phyloP scores from a whole-genome alignment of 306 rosid genomes.

The Lupinus albus region DNA sequence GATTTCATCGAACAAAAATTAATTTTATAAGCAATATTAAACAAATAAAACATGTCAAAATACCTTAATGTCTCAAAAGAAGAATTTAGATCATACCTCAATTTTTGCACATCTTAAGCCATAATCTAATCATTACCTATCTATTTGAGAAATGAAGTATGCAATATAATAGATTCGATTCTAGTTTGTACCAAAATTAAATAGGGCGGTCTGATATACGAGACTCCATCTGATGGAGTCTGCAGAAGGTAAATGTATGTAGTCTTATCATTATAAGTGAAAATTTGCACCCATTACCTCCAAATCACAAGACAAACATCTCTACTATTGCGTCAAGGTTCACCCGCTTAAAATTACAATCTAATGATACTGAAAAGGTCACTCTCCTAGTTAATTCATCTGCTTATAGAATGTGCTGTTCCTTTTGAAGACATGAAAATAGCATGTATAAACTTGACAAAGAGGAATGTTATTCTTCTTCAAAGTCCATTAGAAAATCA shows the following conservation, averaged over 20 bases:
- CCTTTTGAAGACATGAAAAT: conserved; percentile 33
- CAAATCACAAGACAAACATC: too few relatives aligned
- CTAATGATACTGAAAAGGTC: conserved; percentile 26
- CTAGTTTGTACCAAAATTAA: conserved; percentile 36
- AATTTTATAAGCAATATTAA: too few relatives aligned
- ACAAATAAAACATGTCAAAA: too few relatives aligned
- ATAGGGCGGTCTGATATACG: too few relatives aligned
- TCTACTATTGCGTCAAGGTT: too few relatives aligned
- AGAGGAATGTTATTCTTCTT: conserved; percentile 56
- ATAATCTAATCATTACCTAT: neutral
- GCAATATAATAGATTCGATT: neutral
- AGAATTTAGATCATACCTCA: neutral
- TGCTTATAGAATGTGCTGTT: neutral
- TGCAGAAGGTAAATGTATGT: too few relatives aligned
- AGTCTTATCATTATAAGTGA: too few relatives aligned
- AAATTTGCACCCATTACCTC: too few relatives aligned
- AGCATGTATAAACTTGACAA: neutral
- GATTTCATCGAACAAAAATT: too few relatives aligned
- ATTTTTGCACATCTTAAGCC: conserved; percentile 9
- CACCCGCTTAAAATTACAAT: too few relatives aligned
- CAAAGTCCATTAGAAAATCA: conserved; percentile 90
- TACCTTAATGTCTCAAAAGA: neutral
- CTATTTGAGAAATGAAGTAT: conserved; percentile 27
- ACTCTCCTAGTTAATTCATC: conserved; percentile 19
- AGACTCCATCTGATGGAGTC: too few relatives aligned